Conservation (phyloP, 768 basidiomycete species). For the Trametes cinnabarina region DNA sequence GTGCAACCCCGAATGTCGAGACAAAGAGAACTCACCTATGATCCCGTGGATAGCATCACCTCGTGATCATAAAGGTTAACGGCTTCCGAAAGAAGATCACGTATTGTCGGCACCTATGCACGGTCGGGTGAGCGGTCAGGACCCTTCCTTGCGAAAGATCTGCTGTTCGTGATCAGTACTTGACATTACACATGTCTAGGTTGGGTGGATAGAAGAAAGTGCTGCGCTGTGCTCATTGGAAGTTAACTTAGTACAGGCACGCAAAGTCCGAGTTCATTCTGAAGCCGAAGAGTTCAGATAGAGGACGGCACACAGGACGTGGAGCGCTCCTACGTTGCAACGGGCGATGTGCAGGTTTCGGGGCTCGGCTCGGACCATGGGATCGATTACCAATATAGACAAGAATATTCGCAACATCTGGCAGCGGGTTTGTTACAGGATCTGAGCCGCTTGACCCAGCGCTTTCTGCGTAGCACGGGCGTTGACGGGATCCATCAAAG, state of each 20-base stretch:
- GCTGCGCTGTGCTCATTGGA: conserved; percentile 1
- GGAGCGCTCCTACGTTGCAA: too few species aligned
- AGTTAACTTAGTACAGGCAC: conserved; percentile 13
- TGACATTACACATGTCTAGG: conserved; percentile 1
- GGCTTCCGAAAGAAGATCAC: background rate
- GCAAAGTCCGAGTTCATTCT: too few species aligned
- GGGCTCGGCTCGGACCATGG: too few species aligned
- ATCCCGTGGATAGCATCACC: background rate
- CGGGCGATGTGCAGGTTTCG: too few species aligned
- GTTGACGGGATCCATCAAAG: background rate
- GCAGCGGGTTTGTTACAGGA: too few species aligned
- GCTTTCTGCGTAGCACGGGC: too few species aligned
- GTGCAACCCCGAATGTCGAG: background rate
- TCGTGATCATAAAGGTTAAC: conserved; percentile 9
- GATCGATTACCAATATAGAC: too few species aligned
- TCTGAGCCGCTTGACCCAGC: too few species aligned
- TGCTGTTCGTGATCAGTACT: conserved; percentile 1
- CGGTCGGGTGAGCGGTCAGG: background rate
- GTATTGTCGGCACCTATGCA: conserved; percentile 4
- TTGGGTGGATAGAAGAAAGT: background rate
- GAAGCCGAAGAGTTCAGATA: too few species aligned
- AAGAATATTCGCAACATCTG: too few species aligned
- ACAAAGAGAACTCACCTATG: background rate
- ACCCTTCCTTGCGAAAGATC: conserved; percentile 1
- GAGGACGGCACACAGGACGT: too few species aligned